These are phyloP conservation scores for Coemansia sp. DNA, from an alignment of 192 early-diverging fungal species.

Conservation along the genomic window DNA sequence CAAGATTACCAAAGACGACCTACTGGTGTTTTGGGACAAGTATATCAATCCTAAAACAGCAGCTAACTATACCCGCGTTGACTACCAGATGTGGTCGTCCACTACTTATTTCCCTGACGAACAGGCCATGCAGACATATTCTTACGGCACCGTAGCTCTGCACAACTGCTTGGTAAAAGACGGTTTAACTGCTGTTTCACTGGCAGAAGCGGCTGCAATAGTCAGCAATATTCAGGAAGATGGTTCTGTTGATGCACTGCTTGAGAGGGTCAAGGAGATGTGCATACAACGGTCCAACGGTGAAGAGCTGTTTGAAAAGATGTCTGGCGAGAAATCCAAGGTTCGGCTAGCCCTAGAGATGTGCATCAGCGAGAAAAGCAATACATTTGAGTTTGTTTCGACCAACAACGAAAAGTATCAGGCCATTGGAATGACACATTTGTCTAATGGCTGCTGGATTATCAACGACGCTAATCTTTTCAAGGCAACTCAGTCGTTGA, in stretches of 20 bases:
- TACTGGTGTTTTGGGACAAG: slow-evolving; percentile 38
- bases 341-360: neutral
- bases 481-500: neutral
- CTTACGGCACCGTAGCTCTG: neutral
- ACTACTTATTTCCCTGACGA: neutral
- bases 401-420: neutral
- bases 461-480: neutral
- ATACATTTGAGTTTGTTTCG: neutral
- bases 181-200: neutral
- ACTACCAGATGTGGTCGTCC: slow-evolving; percentile 13
- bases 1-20: slow-evolving; percentile 16
- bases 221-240: neutral
- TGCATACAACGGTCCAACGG: neutral
- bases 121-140: neutral
- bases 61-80: slow-evolving; percentile 29
- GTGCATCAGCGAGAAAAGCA: neutral
- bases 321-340: neutral
- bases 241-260: neutral
- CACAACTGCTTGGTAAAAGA: neutral
- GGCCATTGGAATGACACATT: neutral
- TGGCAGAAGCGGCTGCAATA: neutral
- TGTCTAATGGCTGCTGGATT: neutral
- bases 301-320: neutral
- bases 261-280: neutral
- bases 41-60: slow-evolving; percentile 35